Evolutionary conservation across 2,329 filamentous ascomycete genomes (phyloP).

Genomic region (Alternaria angustiovoidea): DNA sequence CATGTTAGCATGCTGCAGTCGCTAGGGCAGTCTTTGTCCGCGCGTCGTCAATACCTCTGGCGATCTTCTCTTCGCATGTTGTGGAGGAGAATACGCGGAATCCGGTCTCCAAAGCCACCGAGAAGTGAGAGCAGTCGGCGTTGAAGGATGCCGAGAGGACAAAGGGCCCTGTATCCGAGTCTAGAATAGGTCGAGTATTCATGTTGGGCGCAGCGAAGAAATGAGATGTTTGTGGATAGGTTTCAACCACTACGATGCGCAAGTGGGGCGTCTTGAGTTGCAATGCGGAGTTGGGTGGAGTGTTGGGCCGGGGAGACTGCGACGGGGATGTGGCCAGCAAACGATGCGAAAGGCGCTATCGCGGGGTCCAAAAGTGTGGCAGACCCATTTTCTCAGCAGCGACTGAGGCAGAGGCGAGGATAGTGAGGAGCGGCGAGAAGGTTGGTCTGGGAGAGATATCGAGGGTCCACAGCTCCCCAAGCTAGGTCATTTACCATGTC

Average conservation of each 20-base stretch:
- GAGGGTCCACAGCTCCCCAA: constrained; percentile 15
- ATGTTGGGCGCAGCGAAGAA: constrained; percentile 58
- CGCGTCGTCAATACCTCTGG: constrained; percentile 33
- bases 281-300: constrained; percentile 16
- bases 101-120: constrained; percentile 84
- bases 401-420: constrained; percentile 17
- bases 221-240: neutral
- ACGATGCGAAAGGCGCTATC: constrained; percentile 21
- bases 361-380: constrained; percentile 30
- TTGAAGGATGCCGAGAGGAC: constrained; percentile 90
- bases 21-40: neutral
- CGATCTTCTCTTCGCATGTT: constrained; percentile 41
- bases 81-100: constrained; percentile 66
- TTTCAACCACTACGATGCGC: neutral
- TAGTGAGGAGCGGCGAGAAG: constrained; percentile 12
- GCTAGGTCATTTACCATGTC: constrained; percentile 22
- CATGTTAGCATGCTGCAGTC: constrained; percentile 20
- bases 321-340: constrained; percentile 18
- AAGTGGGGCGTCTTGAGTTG: constrained; percentile 22
- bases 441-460: constrained; percentile 6
- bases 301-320: constrained; percentile 10
- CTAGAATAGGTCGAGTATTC: constrained; percentile 89
- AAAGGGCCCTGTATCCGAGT: constrained; percentile 74
- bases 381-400: constrained; percentile 28
- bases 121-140: constrained; percentile 82